phyloP scores from a whole-genome alignment of 768 basidiomycete species.

The Pulveroboletus ravenelii region DNA sequence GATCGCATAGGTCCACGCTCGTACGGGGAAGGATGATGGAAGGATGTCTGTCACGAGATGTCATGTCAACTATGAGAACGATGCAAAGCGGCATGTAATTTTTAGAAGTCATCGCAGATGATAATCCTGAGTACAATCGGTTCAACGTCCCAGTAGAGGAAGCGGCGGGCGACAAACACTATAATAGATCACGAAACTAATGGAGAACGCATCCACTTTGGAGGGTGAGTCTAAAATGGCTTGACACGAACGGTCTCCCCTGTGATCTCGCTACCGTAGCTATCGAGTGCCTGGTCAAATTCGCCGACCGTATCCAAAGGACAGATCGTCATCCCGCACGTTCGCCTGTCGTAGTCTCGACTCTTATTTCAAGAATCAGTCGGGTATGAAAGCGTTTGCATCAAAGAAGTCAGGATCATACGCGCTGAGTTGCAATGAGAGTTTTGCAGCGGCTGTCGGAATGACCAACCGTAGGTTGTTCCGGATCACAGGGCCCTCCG shows the following conservation, averaged over 20 bases:
- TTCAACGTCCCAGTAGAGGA: neutral
- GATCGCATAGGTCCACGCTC: slow-evolving; percentile 11
- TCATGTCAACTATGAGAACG: neutral
- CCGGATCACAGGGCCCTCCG: slow-evolving; percentile 3
- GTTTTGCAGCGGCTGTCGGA: neutral
- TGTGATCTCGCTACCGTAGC: slow-evolving; percentile 4
- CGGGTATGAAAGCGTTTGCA: slow-evolving; percentile 14
- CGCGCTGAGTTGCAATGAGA: neutral
- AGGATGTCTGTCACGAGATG: neutral
- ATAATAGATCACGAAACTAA: neutral
- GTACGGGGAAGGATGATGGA: neutral
- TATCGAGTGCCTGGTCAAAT: slow-evolving; percentile 7
- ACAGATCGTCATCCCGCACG: slow-evolving; percentile 9
- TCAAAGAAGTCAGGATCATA: slow-evolving; percentile 7
- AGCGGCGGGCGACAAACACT: neutral
- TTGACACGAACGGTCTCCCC: slow-evolving; percentile 4
- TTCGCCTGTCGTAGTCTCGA: neutral
- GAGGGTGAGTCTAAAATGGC: slow-evolving; percentile 2
- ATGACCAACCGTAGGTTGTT: slow-evolving; percentile 1
- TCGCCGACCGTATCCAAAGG: slow-evolving; percentile 13
- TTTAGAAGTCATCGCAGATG: neutral
- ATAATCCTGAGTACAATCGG: neutral
- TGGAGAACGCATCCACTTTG: neutral
- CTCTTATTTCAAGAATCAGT: slow-evolving; percentile 7
- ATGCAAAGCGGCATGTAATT: no score